Evolutionary conservation across 1,284 basidiomycete species (phyloP).

Genomic region (Cutaneotrichosporon spelunceum): DNA sequence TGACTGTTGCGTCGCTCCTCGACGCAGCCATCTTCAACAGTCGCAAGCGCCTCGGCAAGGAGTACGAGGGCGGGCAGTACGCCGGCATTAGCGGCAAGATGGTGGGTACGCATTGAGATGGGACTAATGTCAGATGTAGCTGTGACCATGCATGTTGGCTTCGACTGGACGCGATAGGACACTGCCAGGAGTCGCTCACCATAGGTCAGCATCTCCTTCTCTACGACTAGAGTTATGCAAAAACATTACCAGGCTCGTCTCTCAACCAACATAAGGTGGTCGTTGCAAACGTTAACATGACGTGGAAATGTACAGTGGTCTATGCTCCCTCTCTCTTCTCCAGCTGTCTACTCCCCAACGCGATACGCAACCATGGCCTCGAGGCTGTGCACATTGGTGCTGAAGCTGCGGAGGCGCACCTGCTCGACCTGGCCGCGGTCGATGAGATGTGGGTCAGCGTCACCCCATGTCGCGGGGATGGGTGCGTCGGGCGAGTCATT

Average conservation of each 20-base stretch:
- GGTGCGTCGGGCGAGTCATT: conserved; percentile 71
- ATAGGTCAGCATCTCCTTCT: not conserved
- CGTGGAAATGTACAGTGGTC: conserved; percentile 2
- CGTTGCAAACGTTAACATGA: not conserved
- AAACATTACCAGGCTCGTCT: too few species aligned
- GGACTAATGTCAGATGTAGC: conserved; percentile 7
- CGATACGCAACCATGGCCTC: conserved; percentile 58
- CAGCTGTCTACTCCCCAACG: conserved; percentile 38
- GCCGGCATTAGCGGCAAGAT: conserved; percentile 48
- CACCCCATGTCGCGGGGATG: conserved; percentile 69
- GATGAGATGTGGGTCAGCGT: conserved; percentile 91
- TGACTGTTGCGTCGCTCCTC: conserved; percentile 90
- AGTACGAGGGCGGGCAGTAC: conserved; percentile 26
- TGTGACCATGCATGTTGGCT: not conserved
- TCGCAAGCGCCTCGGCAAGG: conserved; percentile 42
- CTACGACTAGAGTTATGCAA: not conserved
- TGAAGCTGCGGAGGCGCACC: conserved; percentile 85
- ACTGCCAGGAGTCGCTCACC: not conserved
- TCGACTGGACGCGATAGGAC: not conserved
- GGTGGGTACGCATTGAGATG: conserved; percentile 27
- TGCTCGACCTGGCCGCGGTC: conserved; percentile 94
- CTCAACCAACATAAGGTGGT: too few species aligned
- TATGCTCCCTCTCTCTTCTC: not conserved
- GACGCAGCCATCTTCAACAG: conserved; percentile 76
- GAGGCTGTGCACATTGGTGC: conserved; percentile 83